Evolutionary conservation across 108 stramenopile species (phyloP).

Genomic region (Epipyxis sp.): DNA sequence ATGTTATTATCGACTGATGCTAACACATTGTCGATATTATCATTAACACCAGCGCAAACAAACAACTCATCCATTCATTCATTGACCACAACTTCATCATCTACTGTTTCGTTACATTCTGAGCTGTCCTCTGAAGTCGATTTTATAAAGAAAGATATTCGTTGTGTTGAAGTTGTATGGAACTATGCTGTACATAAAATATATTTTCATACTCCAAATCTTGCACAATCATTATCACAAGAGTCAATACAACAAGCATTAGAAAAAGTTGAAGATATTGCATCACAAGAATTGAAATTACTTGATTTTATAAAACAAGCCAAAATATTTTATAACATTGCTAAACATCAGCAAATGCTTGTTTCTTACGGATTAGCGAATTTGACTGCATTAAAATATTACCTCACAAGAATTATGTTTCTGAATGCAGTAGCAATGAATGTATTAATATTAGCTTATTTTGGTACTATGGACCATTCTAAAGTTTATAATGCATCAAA

Average conservation of each 20-base stretch:
- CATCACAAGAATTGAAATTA: conserved; percentile 25
- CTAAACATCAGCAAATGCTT: conserved; percentile 8
- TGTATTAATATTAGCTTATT: conserved; percentile 2
- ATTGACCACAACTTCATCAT: no score
- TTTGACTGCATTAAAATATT: neutral
- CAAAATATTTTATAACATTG: neutral
- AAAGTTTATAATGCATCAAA: neutral
- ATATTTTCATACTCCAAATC: conserved; percentile 4
- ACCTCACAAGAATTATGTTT: conserved; percentile 20
- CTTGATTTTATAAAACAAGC: conserved; percentile 4
- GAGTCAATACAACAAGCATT: neutral
- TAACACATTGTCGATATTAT: no score
- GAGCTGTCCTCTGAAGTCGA: no score
- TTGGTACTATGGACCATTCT: neutral
- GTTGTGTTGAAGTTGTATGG: conserved; percentile 26
- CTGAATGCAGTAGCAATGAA: conserved; percentile 26
- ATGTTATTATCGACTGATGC: no score
- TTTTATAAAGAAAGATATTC: conserved; percentile 8
- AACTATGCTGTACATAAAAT: neutral
- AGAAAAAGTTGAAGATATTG: conserved; percentile 12
- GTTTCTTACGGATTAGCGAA: neutral
- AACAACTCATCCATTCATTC: no score
- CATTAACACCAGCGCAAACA: no score
- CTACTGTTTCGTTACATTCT: no score
- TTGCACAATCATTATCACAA: neutral